Percentiles rank a stretch among this genome's conserved stretches.
Evolutionary conservation across 129 eudicot species (phyloP).

Genomic region (Silybum marianum): DNA sequence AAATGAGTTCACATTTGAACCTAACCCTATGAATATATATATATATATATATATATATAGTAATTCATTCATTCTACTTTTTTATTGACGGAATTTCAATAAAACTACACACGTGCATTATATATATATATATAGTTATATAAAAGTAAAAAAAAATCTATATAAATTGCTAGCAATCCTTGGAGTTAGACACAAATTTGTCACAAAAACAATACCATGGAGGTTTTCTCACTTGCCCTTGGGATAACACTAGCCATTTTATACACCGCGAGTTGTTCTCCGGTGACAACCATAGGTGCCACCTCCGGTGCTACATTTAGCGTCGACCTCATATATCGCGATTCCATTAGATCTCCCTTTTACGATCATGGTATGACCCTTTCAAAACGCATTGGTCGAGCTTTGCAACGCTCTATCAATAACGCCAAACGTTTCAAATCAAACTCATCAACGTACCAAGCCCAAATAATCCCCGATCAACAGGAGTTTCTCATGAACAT

Average conservation of each 20-base stretch:
- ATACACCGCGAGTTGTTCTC: not conserved
- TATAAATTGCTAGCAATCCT: conserved; percentile 7
- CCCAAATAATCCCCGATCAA: conserved; percentile 30
- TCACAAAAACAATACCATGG: conserved; percentile 21
- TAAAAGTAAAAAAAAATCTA: too few species aligned
- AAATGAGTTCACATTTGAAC: too few species aligned
- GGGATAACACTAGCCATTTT: conserved; percentile 25
- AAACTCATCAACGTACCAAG: conserved; percentile 8
- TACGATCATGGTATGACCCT: conserved; percentile 19
- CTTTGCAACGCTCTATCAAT: conserved; percentile 34
- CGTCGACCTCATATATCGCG: conserved; percentile 42
- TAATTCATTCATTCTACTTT: too few species aligned
- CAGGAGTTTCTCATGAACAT: conserved; percentile 43
- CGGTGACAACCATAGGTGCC: not conserved
- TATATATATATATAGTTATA: too few species aligned
- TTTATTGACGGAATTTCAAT: too few species aligned
- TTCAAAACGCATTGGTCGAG: conserved; percentile 26
- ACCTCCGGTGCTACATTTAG: conserved; percentile 12
- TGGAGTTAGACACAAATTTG: not conserved
- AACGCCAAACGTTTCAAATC: conserved; percentile 22
- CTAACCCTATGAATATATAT: too few species aligned
- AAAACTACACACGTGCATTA: too few species aligned
- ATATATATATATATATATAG: too few species aligned
- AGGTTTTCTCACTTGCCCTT: conserved; percentile 10
- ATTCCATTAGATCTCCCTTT: conserved; percentile 40